Base-by-base conservation (phyloP, 2,329 filamentous ascomycete species). In the Gaeumannomyces tritici region DNA sequence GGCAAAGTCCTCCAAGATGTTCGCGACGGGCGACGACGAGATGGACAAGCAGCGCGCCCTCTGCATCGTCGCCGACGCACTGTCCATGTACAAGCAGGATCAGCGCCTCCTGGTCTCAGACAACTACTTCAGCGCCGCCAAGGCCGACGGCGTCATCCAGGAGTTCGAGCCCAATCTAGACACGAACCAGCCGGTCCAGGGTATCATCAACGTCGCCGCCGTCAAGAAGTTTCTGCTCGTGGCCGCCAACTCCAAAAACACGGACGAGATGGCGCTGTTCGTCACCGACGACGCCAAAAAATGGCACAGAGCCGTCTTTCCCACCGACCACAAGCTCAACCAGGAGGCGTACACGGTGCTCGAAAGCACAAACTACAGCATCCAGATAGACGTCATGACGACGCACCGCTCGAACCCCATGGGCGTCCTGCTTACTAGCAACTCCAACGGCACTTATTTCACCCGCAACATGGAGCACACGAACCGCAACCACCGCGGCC, bases 381-480 rank as follows among this genome's bases (percentile, higher is more conserved):
- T 99, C 68, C 93, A 98, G 75, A 87, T 99, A 62, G 93, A 98
- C 74, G 93, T 98, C 66, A 88, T 93, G 83, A 91, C 89, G 1
- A 80, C 80, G 54, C 79, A 78, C 57, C 82, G 82, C 15, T 83
- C 81, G 1, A 84, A 83, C 51, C 84, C 89, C 0, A 93, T 96
- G 84, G 96, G 95, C 42, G 87, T 89, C 13, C 80, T 99, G 63
- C 93, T 97, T 70, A 96, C 92, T 7, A 98, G 93, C 72, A 99
- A 99, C 73, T 98, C 93, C 35, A 96, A 98, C 72, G 95, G 95
- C 64, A 97, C 92, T 2, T 97, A 93, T 74, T 99, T 98, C 73
- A 95, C 90, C 2, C 87, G 89, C 70, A 98, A 96, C 69, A 83
- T 93, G 62, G 90, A 96, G 64, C 89, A 97, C 73, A 97, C 93